A percentile compares a stretch with the other conserved stretches of the same genome.
These are phyloP conservation scores for Thozetella sp. DNA, from an alignment of 495 filamentous ascomycete species.

Conservation along the genomic window DNA sequence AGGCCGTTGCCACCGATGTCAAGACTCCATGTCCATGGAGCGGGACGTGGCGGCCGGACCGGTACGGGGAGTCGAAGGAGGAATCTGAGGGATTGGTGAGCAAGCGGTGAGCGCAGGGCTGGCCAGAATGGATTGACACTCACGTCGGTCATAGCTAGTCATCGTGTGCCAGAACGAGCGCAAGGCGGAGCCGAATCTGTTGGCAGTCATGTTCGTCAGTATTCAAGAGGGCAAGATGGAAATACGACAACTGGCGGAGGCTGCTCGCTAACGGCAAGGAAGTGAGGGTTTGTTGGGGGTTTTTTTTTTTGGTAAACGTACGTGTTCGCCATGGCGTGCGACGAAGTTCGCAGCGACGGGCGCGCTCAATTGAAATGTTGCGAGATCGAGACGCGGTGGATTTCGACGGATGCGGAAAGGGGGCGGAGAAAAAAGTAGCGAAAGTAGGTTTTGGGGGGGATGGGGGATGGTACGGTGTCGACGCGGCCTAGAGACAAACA, in stretches of 20 bases:
- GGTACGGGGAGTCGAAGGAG: slow-evolving; percentile 82
- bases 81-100: slow-evolving; percentile 67
- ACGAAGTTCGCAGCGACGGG: background rate
- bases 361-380: background rate
- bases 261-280: too few relatives aligned
- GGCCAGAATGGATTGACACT: slow-evolving; percentile 31
- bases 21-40: slow-evolving; percentile 69
- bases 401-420: slow-evolving; percentile 1
- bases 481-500: background rate
- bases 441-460: background rate
- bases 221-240: background rate
- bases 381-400: background rate
- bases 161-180: slow-evolving; percentile 95
- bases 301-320: too few relatives aligned
- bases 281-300: too few relatives aligned
- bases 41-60: slow-evolving; percentile 79
- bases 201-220: background rate
- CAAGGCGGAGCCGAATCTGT: slow-evolving; percentile 64
- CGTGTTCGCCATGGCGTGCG: background rate
- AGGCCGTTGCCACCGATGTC: slow-evolving; percentile 77
- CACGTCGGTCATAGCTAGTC: slow-evolving; percentile 70
- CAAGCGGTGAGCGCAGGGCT: slow-evolving; percentile 3
- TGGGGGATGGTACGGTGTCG: too few relatives aligned
- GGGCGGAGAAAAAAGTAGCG: slow-evolving; percentile 1
- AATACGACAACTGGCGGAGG: too few relatives aligned